phyloP scores from a whole-genome alignment of 306 rosid genomes.

The Casuarina cunninghamiana region DNA sequence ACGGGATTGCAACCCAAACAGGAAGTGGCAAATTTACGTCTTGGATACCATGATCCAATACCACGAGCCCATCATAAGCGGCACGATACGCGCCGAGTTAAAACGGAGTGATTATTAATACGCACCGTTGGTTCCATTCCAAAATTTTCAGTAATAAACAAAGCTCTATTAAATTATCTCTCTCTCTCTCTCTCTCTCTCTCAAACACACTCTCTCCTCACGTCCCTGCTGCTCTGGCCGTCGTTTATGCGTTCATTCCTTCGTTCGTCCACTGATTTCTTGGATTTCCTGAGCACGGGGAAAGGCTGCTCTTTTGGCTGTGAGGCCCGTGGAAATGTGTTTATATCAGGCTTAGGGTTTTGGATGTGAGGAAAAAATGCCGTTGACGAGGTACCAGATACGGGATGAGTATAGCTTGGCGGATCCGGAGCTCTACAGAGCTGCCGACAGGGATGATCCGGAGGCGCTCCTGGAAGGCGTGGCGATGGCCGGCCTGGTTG shows the following conservation, averaged over 20 bases:
- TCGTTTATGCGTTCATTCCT: slow-evolving; percentile 37
- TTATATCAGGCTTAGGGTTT: slow-evolving; percentile 30
- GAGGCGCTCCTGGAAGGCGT: slow-evolving; percentile 87
- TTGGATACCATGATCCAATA: slow-evolving; percentile 31
- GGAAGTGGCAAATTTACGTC: background rate
- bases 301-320: slow-evolving; percentile 22
- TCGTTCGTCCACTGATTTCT: slow-evolving; percentile 19
- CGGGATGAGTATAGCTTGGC: slow-evolving; percentile 72
- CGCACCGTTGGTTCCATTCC: slow-evolving; percentile 14
- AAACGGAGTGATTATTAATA: background rate
- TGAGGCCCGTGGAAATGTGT: slow-evolving; percentile 35
- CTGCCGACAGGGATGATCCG: slow-evolving; percentile 86
- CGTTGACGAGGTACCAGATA: slow-evolving; percentile 71
- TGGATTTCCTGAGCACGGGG: slow-evolving; percentile 2
- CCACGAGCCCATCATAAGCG: slow-evolving; percentile 37
- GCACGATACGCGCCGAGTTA: slow-evolving; percentile 37
- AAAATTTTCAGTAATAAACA: slow-evolving; percentile 5
- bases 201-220: slow-evolving; percentile 25
- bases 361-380: slow-evolving; percentile 45
- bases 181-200: background rate
- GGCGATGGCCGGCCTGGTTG: slow-evolving; percentile 87
- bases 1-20: slow-evolving; percentile 2
- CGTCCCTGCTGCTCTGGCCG: slow-evolving; percentile 34
- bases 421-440: slow-evolving; percentile 79
- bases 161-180: background rate